phyloP scores from a whole-genome alignment of 495 filamentous ascomycete species.

The Aspergillus wentii region DNA sequence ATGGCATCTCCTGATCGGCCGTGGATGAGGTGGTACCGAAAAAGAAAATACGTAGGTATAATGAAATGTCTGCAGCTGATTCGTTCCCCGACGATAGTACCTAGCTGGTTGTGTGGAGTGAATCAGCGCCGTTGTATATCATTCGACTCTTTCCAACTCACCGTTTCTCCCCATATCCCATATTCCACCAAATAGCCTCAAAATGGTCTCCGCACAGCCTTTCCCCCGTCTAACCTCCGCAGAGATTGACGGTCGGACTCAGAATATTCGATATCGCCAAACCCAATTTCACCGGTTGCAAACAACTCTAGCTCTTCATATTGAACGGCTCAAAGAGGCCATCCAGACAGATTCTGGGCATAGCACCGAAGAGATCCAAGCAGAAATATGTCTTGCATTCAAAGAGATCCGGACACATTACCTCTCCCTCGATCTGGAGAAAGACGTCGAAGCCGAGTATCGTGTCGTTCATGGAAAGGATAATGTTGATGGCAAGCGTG shows the following conservation, averaged over 20 bases:
- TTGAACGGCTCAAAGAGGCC: conserved; percentile 29
- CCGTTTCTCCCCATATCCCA: too few species aligned
- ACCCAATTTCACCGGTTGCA: conserved; percentile 41
- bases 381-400: conserved; percentile 38
- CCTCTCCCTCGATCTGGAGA: conserved; percentile 27
- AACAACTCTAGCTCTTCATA: conserved; percentile 23
- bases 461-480: conserved; percentile 39
- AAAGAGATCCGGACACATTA: conserved; percentile 41
- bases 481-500: conserved; percentile 16
- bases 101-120: too few species aligned
- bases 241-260: conserved; percentile 41
- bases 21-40: not conserved
- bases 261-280: conserved; percentile 43
- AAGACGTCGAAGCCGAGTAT: conserved; percentile 44
- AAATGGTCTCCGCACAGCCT: conserved; percentile 19
- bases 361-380: conserved; percentile 30
- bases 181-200: not conserved
- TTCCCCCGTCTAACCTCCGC: conserved; percentile 35
- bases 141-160: too few species aligned
- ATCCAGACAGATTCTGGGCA: conserved; percentile 33
- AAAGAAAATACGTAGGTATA: too few species aligned
- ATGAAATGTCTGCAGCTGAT: too few species aligned
- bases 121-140: too few species aligned
- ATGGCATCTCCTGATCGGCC: not conserved
- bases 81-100: too few species aligned